Evolutionary conservation across 129 eudicot species (phyloP).

Genomic region (Ambrosia trifida): DNA sequence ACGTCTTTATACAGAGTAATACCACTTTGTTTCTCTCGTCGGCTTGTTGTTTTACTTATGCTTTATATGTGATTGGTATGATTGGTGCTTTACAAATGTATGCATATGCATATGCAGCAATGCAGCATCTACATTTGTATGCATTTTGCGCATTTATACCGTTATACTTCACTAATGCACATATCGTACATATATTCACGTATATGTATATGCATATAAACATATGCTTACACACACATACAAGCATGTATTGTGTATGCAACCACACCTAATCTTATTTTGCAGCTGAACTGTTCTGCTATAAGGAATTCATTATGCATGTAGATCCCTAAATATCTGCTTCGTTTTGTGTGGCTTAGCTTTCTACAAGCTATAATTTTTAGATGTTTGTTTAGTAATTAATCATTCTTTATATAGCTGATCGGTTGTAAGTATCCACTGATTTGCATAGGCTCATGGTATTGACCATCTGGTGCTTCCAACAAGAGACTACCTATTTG

Average conservation of each 20-base stretch:
- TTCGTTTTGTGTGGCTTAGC: background rate
- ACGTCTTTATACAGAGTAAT: conserved; percentile 55
- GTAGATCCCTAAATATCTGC: background rate
- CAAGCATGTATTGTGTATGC: background rate
- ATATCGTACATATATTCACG: too few species aligned
- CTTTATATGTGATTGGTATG: background rate
- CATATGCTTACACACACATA: background rate
- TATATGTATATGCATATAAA: too few species aligned
- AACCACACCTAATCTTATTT: background rate
- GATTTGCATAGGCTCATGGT: conserved; percentile 44
- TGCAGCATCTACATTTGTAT: background rate
- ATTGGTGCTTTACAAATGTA: background rate
- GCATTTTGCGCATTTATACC: too few species aligned
- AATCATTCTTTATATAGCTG: background rate
- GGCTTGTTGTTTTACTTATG: background rate
- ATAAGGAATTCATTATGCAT: background rate
- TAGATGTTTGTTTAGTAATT: background rate
- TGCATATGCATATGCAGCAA: background rate
- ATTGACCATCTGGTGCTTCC: conserved; percentile 78
- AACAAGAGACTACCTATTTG: conserved; percentile 79
- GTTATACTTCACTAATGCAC: too few species aligned
- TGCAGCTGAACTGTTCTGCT: background rate
- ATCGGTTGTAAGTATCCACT: too few species aligned
- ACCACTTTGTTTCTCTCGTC: background rate
- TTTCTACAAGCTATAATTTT: background rate